Percentiles rank a stretch among this genome's conserved stretches.
Evolutionary conservation across 2,329 filamentous ascomycete species (phyloP).

Genomic region (Dactylella cylindrospora): DNA sequence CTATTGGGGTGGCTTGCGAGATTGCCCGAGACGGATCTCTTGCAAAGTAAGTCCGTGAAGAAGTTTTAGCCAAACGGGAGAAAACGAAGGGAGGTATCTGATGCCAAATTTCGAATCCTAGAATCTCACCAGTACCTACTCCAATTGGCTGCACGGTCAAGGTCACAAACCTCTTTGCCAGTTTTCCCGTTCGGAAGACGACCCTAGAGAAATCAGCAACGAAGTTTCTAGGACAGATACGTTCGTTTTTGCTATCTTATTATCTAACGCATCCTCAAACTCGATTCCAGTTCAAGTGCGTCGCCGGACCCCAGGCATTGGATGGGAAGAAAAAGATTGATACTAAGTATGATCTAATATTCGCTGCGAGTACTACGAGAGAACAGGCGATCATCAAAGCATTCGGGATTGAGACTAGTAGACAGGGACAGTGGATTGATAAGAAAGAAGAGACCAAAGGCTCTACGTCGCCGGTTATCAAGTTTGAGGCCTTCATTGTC

Average conservation of each 20-base stretch:
- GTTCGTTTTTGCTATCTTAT: constrained; percentile 60
- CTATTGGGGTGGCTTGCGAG: constrained; percentile 58
- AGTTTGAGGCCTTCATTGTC: constrained; percentile 45
- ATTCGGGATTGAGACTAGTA: constrained; percentile 57
- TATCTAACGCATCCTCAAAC: constrained; percentile 61
- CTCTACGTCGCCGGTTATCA: constrained; percentile 9
- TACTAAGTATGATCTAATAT: constrained; percentile 58
- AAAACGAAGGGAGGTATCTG: constrained; percentile 7
- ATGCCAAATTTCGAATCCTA: constrained; percentile 50
- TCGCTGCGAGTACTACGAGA: constrained; percentile 59
- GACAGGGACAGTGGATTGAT: constrained; percentile 26
- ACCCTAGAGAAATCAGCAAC: constrained; percentile 25
- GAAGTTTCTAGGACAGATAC: constrained; percentile 29
- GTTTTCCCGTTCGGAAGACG: constrained; percentile 61
- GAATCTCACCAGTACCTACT: constrained; percentile 56
- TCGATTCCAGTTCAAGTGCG: constrained; percentile 58
- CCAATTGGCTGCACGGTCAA: constrained; percentile 64
- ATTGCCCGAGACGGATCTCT: constrained; percentile 59
- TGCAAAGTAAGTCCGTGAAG: constrained; percentile 51
- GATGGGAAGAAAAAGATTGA: constrained; percentile 51
- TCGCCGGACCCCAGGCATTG: constrained; percentile 48
- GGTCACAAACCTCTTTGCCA: constrained; percentile 60
- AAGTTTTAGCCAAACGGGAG: background rate
- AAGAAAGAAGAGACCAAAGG: constrained; percentile 2
- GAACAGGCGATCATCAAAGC: constrained; percentile 61